A percentile compares a stretch with the other conserved stretches of the same genome.
These are phyloP conservation scores for Eimeria sp. DNA, from an alignment of 169 alveolate genomes.

Conservation along the genomic window DNA sequence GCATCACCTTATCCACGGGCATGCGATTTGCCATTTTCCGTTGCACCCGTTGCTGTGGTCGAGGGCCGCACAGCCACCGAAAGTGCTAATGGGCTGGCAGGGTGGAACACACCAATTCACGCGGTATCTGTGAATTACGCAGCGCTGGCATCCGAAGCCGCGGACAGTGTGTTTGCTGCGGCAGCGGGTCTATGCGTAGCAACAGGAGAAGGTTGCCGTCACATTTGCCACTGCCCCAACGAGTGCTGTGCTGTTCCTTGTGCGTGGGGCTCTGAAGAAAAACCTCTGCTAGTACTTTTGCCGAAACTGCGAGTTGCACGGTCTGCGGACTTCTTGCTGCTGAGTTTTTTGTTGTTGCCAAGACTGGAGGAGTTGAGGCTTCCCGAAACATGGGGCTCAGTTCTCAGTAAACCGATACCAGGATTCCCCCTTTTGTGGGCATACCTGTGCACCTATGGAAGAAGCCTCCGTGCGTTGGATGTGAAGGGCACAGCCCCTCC, in stretches of 20 bases:
- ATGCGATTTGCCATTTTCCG: slow-evolving; percentile 1
- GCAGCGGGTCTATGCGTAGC: slow-evolving; percentile 75
- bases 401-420: slow-evolving; percentile 38
- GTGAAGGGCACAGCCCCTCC: slow-evolving; percentile 68
- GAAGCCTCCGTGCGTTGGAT: slow-evolving; percentile 49
- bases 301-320: slow-evolving; percentile 49
- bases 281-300: slow-evolving; percentile 34
- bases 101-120: background rate
- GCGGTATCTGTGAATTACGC: background rate
- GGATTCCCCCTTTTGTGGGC: slow-evolving; percentile 70
- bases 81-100: background rate
- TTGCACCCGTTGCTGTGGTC: background rate
- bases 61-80: background rate
- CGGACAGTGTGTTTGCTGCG: slow-evolving; percentile 23
- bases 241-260: slow-evolving; percentile 67
- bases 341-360: slow-evolving; percentile 49
- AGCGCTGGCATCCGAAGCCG: slow-evolving; percentile 28
- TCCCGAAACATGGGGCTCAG: slow-evolving; percentile 68
- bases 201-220: slow-evolving; percentile 43
- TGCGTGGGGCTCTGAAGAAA: slow-evolving; percentile 53
- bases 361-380: slow-evolving; percentile 63
- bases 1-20: background rate
- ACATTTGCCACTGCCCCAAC: slow-evolving; percentile 15
- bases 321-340: slow-evolving; percentile 29
- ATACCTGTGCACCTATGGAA: slow-evolving; percentile 54